phyloP scores from a whole-genome alignment of 129 eudicot species.

The sunflower (Helianthus annuus) region DNA sequence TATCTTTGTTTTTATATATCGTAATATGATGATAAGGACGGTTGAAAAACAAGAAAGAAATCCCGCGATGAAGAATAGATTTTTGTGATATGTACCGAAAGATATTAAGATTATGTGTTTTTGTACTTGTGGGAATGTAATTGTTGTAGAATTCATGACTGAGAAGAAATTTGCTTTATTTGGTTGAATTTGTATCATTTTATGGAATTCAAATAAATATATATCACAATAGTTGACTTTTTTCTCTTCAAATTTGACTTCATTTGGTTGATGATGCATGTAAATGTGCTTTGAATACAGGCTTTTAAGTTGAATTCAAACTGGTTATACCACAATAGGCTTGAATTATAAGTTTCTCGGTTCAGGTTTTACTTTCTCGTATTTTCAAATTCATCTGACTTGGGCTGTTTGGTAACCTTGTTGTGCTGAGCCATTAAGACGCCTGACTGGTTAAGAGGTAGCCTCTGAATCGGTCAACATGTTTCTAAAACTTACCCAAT shows the following conservation, averaged over 20 bases:
- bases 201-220: conserved; percentile 54
- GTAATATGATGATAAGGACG: conserved; percentile 49
- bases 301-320: neutral
- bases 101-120: conserved; percentile 38
- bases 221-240: conserved; percentile 40
- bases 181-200: conserved; percentile 57
- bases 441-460: too few relatives aligned
- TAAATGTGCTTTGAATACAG: neutral
- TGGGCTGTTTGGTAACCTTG: neutral
- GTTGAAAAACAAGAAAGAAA: conserved; percentile 25
- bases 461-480: too few relatives aligned
- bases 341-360: neutral
- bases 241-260: conserved; percentile 6
- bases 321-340: neutral
- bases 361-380: conserved; percentile 11
- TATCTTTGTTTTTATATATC: conserved; percentile 52
- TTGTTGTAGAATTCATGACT: conserved; percentile 58
- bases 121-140: conserved; percentile 35
- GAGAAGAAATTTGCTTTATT: conserved; percentile 50
- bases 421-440: too few relatives aligned
- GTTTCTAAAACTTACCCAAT: too few relatives aligned
- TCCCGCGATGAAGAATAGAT: conserved; percentile 37
- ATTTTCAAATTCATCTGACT: neutral
- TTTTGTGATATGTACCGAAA: conserved; percentile 58
- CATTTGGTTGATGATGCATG: conserved; percentile 2